These are phyloP conservation scores for Alternaria rosae DNA, from an alignment of 2,329 filamentous ascomycete species.

Conservation along the genomic window DNA sequence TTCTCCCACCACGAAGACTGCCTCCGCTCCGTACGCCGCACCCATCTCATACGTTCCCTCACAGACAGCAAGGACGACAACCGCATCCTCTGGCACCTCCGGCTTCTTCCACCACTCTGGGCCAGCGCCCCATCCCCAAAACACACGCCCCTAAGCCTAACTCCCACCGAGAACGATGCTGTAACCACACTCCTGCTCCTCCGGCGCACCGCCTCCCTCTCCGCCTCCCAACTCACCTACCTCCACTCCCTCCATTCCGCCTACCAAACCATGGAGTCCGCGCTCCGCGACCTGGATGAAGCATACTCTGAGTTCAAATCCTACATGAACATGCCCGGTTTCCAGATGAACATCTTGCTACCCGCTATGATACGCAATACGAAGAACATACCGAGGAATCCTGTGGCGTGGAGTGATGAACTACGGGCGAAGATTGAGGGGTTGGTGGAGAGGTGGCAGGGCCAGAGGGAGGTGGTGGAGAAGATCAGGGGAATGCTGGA, in stretches of 20 bases:
- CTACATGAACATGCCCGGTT: conserved; percentile 18
- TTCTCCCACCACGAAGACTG: conserved; percentile 39
- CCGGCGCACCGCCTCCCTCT: conserved; percentile 35
- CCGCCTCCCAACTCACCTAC: conserved; percentile 16
- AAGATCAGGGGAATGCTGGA: conserved; percentile 27
- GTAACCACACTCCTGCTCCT: conserved; percentile 27
- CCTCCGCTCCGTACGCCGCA: conserved; percentile 37
- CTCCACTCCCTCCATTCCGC: conserved; percentile 29
- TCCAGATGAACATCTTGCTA: conserved; percentile 5
- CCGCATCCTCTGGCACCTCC: conserved; percentile 33
- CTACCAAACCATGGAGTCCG: conserved; percentile 25
- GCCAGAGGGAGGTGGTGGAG: conserved; percentile 24
- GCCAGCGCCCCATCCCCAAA: conserved; percentile 18
- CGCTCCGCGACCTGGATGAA: conserved; percentile 13
- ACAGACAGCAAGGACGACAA: conserved; percentile 16
- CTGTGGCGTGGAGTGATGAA: conserved; percentile 35
- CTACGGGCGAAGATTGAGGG: conserved; percentile 16
- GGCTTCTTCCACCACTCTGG: conserved; percentile 31
- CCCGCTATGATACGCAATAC: neutral
- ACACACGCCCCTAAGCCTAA: conserved; percentile 13
- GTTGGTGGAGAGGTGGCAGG: conserved; percentile 32
- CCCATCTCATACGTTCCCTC: conserved; percentile 25
- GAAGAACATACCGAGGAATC: conserved; percentile 20
- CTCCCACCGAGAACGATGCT: conserved; percentile 29
- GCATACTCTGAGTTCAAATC: conserved; percentile 22